Evolutionary conservation across 441 rosid species (phyloP), one percentile per base, ranked within the genome.

Genomic region (Kokia cookei): DNA sequence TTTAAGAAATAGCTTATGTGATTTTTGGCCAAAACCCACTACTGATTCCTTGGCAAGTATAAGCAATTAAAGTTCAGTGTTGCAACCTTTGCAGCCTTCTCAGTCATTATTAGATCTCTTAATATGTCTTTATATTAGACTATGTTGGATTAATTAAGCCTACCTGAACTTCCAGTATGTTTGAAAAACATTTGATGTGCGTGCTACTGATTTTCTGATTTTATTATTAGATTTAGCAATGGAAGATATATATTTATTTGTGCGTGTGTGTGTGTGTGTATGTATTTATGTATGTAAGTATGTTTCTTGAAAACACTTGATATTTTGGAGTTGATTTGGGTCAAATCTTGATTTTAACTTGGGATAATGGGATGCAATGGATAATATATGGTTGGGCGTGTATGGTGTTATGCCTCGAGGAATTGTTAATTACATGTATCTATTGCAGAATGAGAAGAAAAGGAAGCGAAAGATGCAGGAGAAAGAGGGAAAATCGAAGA

Each of bases 401-500:
- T 45, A 24, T 11, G 2, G 5, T 14, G 45, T 43, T 27, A 0
- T 10, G 42, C 4, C 42, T 14, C 14, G 17, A 27, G 2, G 71
- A 22, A 14, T 48, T 67, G 71, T n/a, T 29, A 29, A 50, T 27
- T 68, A 8, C 10, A 10, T 68, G 26, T 29, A n/a, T 15, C 66
- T 72, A 61, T 0, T 75, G 86, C 94, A 96, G 98, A 96, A 96
- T 54, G 94, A 89, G 84, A 93, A 92, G 88, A 93, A 92, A 82
- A 83, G 97, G 85, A 96, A 92, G 85, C 92, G 97, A 0, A 89
- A 90, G 82, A 87, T 86, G 93, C 95, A 90, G 68, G 99, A 96
- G 4, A 96, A 93, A 78, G 99, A 96, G 0, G 97, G 97, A 43
- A 93, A 93, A 81, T 84, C 93, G 0, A 96, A 93, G 89, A 96